phyloP scores from a whole-genome alignment of 2,329 filamentous ascomycete species.

The Dendrostoma leiphaemia region DNA sequence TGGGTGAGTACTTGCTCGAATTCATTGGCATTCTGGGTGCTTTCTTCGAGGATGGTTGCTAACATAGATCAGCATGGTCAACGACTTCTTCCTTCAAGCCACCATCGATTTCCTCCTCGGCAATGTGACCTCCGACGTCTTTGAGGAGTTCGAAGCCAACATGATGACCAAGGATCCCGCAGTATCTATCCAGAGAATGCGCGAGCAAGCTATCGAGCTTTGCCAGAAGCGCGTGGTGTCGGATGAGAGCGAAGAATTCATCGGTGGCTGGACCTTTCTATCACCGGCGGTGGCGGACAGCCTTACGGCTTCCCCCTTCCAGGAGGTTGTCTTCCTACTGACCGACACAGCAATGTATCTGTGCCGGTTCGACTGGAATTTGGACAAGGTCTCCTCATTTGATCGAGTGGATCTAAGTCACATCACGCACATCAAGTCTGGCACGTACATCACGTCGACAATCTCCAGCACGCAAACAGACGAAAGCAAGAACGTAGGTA shows the following conservation, averaged over 20 bases:
- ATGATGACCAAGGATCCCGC: conserved; percentile 93
- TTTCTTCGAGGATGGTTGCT: conserved; percentile 22
- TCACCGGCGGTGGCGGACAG: conserved; percentile 72
- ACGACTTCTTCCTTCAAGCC: conserved; percentile 94
- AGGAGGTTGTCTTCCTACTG: conserved; percentile 83
- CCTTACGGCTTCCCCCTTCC: conserved; percentile 69
- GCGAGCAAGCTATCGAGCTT: conserved; percentile 86
- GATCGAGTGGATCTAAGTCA: conserved; percentile 79
- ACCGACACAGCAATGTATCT: conserved; percentile 84
- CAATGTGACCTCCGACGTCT: conserved; percentile 79
- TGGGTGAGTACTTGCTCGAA: conserved; percentile 45
- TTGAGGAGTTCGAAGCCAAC: conserved; percentile 90
- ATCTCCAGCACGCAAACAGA: conserved; percentile 76
- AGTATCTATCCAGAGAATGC: conserved; percentile 78
- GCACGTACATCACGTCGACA: conserved; percentile 88
- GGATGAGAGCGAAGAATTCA: conserved; percentile 78
- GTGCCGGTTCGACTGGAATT: conserved; percentile 90
- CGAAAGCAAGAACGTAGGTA: conserved; percentile 76
- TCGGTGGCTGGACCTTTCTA: conserved; percentile 85
- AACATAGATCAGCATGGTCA: conserved; percentile 78
- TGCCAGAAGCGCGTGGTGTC: conserved; percentile 84
- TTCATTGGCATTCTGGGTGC: conserved; percentile 1
- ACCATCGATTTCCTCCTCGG: conserved; percentile 93
- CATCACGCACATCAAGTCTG: conserved; percentile 70
- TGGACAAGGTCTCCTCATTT: conserved; percentile 91